These are phyloP conservation scores for Helminthosporium solani DNA, from an alignment of 2,329 filamentous ascomycete genomes.

Conservation along the genomic window DNA sequence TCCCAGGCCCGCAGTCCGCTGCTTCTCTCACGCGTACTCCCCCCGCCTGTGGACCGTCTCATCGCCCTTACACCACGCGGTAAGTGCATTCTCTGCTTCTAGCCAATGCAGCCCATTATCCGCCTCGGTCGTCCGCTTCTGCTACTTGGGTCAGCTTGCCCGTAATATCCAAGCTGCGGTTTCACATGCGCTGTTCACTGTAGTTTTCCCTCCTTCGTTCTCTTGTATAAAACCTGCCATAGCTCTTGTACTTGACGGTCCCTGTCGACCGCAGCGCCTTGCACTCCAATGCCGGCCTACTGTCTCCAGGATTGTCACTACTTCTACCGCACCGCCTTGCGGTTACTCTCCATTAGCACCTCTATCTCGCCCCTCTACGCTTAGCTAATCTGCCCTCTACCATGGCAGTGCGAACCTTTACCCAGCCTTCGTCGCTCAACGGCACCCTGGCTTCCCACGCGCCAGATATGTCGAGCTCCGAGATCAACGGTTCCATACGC, in stretches of 20 bases:
- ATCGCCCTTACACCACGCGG: conserved; percentile 22
- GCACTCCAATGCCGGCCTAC: conserved; percentile 73
- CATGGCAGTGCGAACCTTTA: conserved; percentile 70
- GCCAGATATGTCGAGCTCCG: conserved; percentile 39
- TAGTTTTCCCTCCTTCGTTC: conserved; percentile 37
- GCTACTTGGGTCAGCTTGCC: conserved; percentile 26
- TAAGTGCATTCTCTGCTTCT: conserved; percentile 31
- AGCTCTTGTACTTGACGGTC: conserved; percentile 12
- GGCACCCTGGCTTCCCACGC: conserved; percentile 59
- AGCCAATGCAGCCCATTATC: conserved; percentile 33
- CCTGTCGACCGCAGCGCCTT: conserved; percentile 19
- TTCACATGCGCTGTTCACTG: conserved; percentile 35
- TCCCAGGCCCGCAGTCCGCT: conserved; percentile 10
- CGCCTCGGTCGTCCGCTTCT: conserved; percentile 33
- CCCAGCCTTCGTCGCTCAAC: conserved; percentile 70
- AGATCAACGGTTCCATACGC: conserved; percentile 41
- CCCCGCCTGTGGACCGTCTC: conserved; percentile 12
- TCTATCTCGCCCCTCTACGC: conserved; percentile 74
- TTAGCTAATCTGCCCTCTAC: conserved; percentile 56
- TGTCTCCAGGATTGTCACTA: conserved; percentile 87
- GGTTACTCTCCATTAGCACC: conserved; percentile 80
- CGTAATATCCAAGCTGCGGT: conserved; percentile 30
- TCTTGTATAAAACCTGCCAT: conserved; percentile 32
- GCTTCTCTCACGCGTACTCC: neutral
- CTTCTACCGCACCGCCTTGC: conserved; percentile 87